A percentile compares a stretch with the other conserved stretches of the same genome.
These are phyloP conservation scores for Asclepias syriaca DNA, from an alignment of 257 asterid species.

Conservation along the genomic window DNA sequence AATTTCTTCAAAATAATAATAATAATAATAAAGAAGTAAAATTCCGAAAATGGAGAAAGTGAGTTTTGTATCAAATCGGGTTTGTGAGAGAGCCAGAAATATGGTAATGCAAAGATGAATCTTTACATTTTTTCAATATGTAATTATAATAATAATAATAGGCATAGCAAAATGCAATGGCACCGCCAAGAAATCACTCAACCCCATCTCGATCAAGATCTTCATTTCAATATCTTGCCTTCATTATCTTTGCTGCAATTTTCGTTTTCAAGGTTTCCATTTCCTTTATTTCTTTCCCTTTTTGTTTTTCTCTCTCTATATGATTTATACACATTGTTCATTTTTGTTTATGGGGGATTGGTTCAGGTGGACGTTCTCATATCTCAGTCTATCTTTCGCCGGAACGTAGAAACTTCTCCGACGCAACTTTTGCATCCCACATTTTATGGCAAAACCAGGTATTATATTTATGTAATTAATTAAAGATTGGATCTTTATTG, in stretches of 20 bases:
- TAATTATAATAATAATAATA: neutral
- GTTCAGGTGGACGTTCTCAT: slow-evolving; percentile 60
- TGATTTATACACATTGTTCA: neutral
- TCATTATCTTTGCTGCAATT: slow-evolving; percentile 60
- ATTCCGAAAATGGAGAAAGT: neutral
- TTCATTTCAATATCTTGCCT: slow-evolving; percentile 54
- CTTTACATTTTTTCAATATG: neutral
- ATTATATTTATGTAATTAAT: neutral
- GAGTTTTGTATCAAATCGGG: neutral
- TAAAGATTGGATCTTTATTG: too few species aligned
- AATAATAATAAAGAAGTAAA: neutral
- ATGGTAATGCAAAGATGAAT: slow-evolving; percentile 16
- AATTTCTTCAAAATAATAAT: neutral
- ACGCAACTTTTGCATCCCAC: slow-evolving; percentile 22
- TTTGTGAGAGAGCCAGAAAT: slow-evolving; percentile 6
- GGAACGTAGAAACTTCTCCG: slow-evolving; percentile 20
- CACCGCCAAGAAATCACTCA: slow-evolving; percentile 26
- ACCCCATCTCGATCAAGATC: slow-evolving; percentile 45
- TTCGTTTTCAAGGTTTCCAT: slow-evolving; percentile 71
- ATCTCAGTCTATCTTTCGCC: slow-evolving; percentile 47
- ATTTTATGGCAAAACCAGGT: slow-evolving; percentile 9
- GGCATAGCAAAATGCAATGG: slow-evolving; percentile 33
- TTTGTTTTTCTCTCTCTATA: neutral
- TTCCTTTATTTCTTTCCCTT: neutral
- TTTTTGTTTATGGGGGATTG: neutral